Base-by-base conservation (phyloP, 139 green algal species). In the Ostreobium quekettii region DNA sequence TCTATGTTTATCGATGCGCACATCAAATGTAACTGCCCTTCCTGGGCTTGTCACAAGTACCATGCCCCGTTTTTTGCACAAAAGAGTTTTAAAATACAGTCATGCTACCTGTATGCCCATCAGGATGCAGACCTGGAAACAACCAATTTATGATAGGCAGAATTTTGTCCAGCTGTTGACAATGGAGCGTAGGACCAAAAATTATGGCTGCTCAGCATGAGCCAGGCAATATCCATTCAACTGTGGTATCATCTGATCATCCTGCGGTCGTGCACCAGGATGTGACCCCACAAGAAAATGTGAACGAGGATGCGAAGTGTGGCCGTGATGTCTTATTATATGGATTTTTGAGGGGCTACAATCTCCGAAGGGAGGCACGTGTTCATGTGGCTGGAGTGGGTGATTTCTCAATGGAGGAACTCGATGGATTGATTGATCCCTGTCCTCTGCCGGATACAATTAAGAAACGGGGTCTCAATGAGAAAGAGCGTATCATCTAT, bases 311-410 rank as follows among this genome's bases (percentile, higher is more conserved):
- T 72, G 84, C 89, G 47, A 88, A 88, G 36, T 86, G 74, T 70
- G 90, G 98, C 81, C 79, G 93, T 4, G 81, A 91, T 0, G 76
- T 99, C 31, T 68, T 89, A 11, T 59, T 97, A 58, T 99, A 96
- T 71, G 94, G 94, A 24, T 99, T 91, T 77, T 68, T 97, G 66
- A 80, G 93, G 1, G 94, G 94, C 32, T 73, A 72, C 48, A 94
- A 93, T 74, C 64, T 96, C 39, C 87, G 87, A 73, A 62, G 71
- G 0, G 81, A 74, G 3, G 48, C 78, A 5, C 75, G 84, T 2
- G 78, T 96, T 56, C 93, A 98, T 77, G 73, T 96, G 7, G 90
- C 91, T 4, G 93, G 93, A 3, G 93, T 94, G 3, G 93, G 93
- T 0, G 93, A 98, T 81, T 91, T 80, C 67, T 71, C 76, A 49